Base-by-base conservation (phyloP, 352 stramenopile genomes). In the Lagenidium sp. region DNA sequence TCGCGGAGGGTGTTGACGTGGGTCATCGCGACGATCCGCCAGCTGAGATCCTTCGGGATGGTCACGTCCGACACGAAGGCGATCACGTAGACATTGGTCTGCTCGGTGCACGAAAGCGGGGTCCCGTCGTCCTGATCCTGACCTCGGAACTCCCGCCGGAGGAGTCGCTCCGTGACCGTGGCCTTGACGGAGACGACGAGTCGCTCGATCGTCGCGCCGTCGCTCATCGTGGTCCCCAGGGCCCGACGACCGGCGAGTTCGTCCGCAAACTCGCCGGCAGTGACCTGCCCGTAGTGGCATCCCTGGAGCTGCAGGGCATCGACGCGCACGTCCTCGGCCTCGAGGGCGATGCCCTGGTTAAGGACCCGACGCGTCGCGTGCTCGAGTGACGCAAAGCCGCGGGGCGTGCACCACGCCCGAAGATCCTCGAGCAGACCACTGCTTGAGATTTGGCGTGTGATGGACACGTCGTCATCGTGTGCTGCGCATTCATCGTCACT, bases 151-250 rank as follows among this genome's bases (percentile, higher is more conserved):
- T 57, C 50, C 13, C 50, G 43, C 2, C 43, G 42, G 12, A 57
- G 37, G n/a, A n/a, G n/a, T 6, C 42, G 36, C 31, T 57, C 50
- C 19, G 47, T 44, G 15, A 52, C 50, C 1, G 50, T 57, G 7
- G 37, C 42, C 37, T 57, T 57, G 18, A 57, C 37, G 7, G 50
- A 57, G 1, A 57, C 38, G 20, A 52, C 51, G n/a, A 57, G 42
- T 18, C 50, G 50, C 25, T 57, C 50, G 12, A 57, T 23, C 12
- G 50, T 47, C 13, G 50, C 42, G 18, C 47, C 24, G 13, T 51
- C 42, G 22, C 36, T 48, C 37, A 57, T 57, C 43, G 47, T 43
- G 37, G 47, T 57, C 6, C 43, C 21, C 21, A 57, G 42, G 8
- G 20, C 24, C 20, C 50, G 50, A 18, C 41, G 44, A 13, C 42